Percentiles rank a stretch among this genome's conserved stretches.
Conservation (phyloP, 805 yeast genomes). For the Saccharomycopsis fibuligera region DNA sequence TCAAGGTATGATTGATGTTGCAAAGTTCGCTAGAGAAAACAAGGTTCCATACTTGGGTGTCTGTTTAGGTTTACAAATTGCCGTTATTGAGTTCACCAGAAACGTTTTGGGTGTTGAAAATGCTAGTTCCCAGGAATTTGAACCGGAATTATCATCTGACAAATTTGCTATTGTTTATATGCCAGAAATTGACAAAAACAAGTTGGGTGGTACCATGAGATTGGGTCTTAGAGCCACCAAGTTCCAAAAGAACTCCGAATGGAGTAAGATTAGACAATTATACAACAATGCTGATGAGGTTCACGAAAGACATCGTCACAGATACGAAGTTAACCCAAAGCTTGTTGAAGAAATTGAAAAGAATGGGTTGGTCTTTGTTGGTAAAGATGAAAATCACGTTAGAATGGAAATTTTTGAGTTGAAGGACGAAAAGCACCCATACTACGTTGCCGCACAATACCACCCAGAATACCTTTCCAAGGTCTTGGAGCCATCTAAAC, state of each 20-base stretch:
- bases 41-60: constrained; percentile 92
- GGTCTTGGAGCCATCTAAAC: constrained; percentile 93
- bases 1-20: constrained; percentile 97
- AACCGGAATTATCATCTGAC: constrained; percentile 51
- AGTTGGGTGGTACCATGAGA: constrained; percentile 73
- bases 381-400: constrained; percentile 81
- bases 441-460: constrained; percentile 91
- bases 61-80: constrained; percentile 95
- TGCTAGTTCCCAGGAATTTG: constrained; percentile 81
- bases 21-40: constrained; percentile 97
- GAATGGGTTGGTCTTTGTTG: constrained; percentile 81
- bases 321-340: constrained; percentile 94
- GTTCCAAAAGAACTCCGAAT: constrained; percentile 61
- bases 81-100: constrained; percentile 89
- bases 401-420: constrained; percentile 95
- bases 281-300: constrained; percentile 69
- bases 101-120: constrained; percentile 60
- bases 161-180: constrained; percentile 79
- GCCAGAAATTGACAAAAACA: constrained; percentile 28
- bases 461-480: constrained; percentile 97
- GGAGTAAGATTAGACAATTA: constrained; percentile 66
- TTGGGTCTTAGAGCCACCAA: constrained; percentile 88
- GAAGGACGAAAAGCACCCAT: constrained; percentile 63
- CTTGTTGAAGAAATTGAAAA: constrained; percentile 64
- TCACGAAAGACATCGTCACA: constrained; percentile 94